A percentile compares a stretch with the other conserved stretches of the same genome.
Conservation (phyloP, 805 yeast genomes). For the Pichia paraexigua region DNA sequence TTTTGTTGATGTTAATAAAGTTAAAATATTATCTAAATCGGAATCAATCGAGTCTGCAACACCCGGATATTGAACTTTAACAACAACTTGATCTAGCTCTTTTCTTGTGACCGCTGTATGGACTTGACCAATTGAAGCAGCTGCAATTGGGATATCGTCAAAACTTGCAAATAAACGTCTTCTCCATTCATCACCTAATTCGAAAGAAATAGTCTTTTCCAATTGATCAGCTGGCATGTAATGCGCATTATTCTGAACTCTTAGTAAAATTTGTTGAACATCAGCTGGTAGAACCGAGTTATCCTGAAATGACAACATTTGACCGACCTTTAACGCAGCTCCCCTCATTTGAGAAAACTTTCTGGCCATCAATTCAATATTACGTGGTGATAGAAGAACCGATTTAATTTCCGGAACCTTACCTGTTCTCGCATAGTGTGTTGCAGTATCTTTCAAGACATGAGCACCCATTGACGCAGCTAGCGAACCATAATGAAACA, state of each 20-base stretch:
- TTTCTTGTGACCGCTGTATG: constrained; percentile 65
- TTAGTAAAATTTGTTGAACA: constrained; percentile 66
- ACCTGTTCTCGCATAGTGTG: constrained; percentile 48
- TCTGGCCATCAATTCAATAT: constrained; percentile 80
- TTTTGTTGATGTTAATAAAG: constrained; percentile 79
- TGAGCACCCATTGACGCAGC: constrained; percentile 90
- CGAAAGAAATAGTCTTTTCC: constrained; percentile 60
- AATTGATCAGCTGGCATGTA: constrained; percentile 94
- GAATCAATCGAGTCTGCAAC: constrained; percentile 91
- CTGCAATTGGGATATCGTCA: constrained; percentile 88
- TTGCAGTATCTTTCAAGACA: constrained; percentile 69
- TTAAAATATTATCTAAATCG: constrained; percentile 76
- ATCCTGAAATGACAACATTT: constrained; percentile 92
- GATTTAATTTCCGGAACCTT: constrained; percentile 42
- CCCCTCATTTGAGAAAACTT: constrained; percentile 94
- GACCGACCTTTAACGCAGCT: constrained; percentile 98
- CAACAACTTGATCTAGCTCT: constrained; percentile 71
- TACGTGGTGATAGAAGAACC: constrained; percentile 67
- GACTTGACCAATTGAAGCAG: constrained; percentile 97
- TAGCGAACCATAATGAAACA: constrained; percentile 85
- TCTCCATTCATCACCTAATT: constrained; percentile 79
- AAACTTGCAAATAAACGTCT: constrained; percentile 56
- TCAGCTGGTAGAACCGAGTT: constrained; percentile 76
- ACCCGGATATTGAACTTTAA: constrained; percentile 96
- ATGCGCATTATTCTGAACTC: constrained; percentile 91